These are phyloP conservation scores for Endocarpon pusillum DNA, from an alignment of 495 filamentous ascomycete genomes.

Conservation along the genomic window DNA sequence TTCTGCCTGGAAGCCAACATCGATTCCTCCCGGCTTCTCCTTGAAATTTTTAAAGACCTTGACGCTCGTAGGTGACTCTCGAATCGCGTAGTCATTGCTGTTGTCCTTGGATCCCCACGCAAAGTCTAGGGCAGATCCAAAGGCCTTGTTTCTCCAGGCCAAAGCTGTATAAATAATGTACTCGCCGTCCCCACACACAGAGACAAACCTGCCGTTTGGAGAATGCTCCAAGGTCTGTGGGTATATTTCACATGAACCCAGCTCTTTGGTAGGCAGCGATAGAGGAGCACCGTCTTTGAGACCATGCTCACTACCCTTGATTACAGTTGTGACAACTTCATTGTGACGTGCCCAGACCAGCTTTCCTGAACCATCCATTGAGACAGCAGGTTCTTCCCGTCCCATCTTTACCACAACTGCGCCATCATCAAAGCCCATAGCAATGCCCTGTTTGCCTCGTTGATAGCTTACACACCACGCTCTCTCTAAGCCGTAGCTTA, in stretches of 20 bases:
- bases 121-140: constrained; percentile 88
- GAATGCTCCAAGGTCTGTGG: constrained; percentile 87
- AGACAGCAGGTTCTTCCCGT: constrained; percentile 89
- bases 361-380: constrained; percentile 92
- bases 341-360: constrained; percentile 88
- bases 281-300: constrained; percentile 82
- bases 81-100: constrained; percentile 94
- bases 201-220: constrained; percentile 94
- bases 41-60: constrained; percentile 97
- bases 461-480: constrained; percentile 98
- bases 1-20: constrained; percentile 92
- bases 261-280: constrained; percentile 74
- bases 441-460: constrained; percentile 79
- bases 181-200: constrained; percentile 92
- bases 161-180: constrained; percentile 98
- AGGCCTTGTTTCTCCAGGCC: constrained; percentile 94
- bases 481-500: constrained; percentile 87
- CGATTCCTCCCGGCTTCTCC: constrained; percentile 71
- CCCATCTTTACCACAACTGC: constrained; percentile 97
- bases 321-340: constrained; percentile 83
- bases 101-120: constrained; percentile 96
- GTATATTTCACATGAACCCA: constrained; percentile 92
- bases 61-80: constrained; percentile 81
- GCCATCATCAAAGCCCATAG: constrained; percentile 94
- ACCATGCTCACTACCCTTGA: constrained; percentile 73